A percentile compares a stretch with the other conserved stretches of the same genome.
These are phyloP conservation scores for Fraxinus quadrangulata DNA, from an alignment of 257 asterid species.

Conservation along the genomic window DNA sequence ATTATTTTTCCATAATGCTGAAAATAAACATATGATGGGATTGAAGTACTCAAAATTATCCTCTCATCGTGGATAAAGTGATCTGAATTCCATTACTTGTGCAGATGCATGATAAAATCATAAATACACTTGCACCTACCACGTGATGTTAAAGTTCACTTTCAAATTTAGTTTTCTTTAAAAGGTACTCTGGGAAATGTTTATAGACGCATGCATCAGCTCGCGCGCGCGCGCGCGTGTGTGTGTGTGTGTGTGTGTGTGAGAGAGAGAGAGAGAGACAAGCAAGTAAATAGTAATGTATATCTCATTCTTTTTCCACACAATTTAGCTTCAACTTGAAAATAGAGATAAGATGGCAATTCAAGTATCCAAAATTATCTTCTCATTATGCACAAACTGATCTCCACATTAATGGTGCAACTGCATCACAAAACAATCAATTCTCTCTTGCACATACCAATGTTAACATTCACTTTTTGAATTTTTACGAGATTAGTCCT, in stretches of 20 bases:
- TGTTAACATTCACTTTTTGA: not conserved
- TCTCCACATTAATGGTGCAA: not conserved
- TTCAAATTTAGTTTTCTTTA: not conserved
- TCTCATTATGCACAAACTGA: not conserved
- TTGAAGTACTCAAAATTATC: not conserved
- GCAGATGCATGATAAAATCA: not conserved
- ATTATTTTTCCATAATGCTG: not conserved
- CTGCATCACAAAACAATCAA: not conserved
- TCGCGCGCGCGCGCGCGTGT: too few species aligned
- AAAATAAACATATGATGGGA: not conserved
- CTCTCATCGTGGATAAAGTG: not conserved
- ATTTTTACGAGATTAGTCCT: not conserved
- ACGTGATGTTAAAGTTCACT: not conserved
- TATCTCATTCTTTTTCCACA: not conserved
- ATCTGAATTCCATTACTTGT: not conserved
- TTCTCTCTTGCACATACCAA: not conserved
- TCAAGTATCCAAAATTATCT: not conserved
- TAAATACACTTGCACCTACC: not conserved
- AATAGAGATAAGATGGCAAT: not conserved
- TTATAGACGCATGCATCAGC: not conserved
- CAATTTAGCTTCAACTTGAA: not conserved
- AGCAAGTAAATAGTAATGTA: not conserved
- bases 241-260: not conserved
- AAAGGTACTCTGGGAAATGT: not conserved
- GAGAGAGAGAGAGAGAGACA: too few species aligned